Conservation (phyloP, 805 yeast species). For the Saturnispora dispora region DNA sequence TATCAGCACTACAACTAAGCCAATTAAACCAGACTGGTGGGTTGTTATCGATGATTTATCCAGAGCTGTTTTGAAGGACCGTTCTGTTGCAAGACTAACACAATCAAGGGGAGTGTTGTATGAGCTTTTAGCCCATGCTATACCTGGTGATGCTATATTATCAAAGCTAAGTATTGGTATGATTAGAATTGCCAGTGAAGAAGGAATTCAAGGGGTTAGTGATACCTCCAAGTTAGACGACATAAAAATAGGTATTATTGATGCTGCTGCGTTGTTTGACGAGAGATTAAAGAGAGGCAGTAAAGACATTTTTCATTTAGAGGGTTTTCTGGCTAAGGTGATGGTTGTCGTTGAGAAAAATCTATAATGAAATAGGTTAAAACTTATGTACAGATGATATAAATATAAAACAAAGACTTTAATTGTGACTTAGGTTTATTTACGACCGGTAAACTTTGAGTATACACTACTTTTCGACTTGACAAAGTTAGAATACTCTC, state of each 20-base stretch:
- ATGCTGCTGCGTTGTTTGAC: slow-evolving; percentile 60
- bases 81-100: slow-evolving; percentile 53
- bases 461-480: slow-evolving; percentile 46
- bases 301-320: slow-evolving; percentile 88
- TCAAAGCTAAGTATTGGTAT: slow-evolving; percentile 42
- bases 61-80: slow-evolving; percentile 44
- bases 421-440: slow-evolving; percentile 2
- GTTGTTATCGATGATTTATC: slow-evolving; percentile 64
- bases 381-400: slow-evolving; percentile 2
- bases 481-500: slow-evolving; percentile 47
- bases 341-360: slow-evolving; percentile 63
- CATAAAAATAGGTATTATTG: slow-evolving; percentile 41
- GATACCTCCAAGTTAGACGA: slow-evolving; percentile 9
- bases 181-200: slow-evolving; percentile 19
- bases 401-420: not conserved
- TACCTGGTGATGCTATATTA: slow-evolving; percentile 76
- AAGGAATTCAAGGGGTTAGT: slow-evolving; percentile 13
- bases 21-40: slow-evolving; percentile 84
- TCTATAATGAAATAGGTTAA: slow-evolving; percentile 10
- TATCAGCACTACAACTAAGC: slow-evolving; percentile 37
- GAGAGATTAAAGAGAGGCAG: slow-evolving; percentile 80
- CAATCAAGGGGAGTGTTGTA: slow-evolving; percentile 62
- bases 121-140: slow-evolving; percentile 86
- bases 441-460: slow-evolving; percentile 29
- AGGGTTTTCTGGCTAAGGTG: slow-evolving; percentile 82